Evolutionary conservation across 1,284 basidiomycete genomes (phyloP), one percentile per base, ranked within the genome.

Genomic region (Tremellales sp.): DNA sequence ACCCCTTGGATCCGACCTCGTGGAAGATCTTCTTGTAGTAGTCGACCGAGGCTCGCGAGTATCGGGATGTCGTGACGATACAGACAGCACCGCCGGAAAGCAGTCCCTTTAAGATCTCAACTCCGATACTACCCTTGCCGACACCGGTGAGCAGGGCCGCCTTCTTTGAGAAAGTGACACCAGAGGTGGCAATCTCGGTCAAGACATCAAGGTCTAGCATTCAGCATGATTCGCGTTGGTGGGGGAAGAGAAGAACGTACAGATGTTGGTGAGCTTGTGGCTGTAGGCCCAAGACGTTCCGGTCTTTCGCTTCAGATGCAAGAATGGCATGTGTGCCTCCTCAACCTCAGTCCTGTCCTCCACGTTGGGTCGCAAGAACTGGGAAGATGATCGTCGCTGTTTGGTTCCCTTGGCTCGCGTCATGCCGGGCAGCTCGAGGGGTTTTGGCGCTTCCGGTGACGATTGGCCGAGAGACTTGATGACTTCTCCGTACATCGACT

Each of bases 21-120:
- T 98, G 94, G 82, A 89, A 98, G 75, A 98, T 94, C 50, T 84
- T 85, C 75, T 98, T 94, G 76, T 98, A 98, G 76, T 94, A 98
- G 75, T 97, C 93, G 57, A 98, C 92, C 7, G 89, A 91, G 43
- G 86, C 83, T 56, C 93, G 89, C 70, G 81, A 91, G 77, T 93
- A 96, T 62, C 92, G 86, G 25, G 91, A 97, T 24, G 96, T 98
- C 23, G 94, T 98, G 75, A 98, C 87, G 43, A 98, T 86, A 58
- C 97, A 90, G 61, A 90, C 90, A 26, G 92, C 91, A 52, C 94
- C 96, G 53, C 94, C 96, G 36, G 93, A 89, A 25, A 98, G 82
- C 13, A 98, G 81, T 58, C 94, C 94, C 75, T 97, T 97, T 62
- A 98, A 80, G 59, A 97, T 89, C 75, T 98, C 96, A 51, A 96